phyloP scores from a whole-genome alignment of 768 basidiomycete genomes.

The button mushroom (Agaricus bisporus) region DNA sequence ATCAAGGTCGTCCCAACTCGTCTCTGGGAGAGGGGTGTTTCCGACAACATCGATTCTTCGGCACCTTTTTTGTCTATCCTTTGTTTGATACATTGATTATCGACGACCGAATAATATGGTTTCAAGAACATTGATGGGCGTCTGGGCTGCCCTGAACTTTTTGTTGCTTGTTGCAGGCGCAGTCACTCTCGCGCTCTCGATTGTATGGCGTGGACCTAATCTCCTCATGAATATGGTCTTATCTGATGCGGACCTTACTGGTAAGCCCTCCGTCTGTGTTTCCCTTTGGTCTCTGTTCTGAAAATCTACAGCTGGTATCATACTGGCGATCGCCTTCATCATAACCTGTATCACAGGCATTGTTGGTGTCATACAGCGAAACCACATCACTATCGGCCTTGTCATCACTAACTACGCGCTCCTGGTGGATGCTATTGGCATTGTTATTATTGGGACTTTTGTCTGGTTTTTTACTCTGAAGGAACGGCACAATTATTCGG shows the following conservation, averaged over 20 bases:
- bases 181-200: conserved; percentile 58
- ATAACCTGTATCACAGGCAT: conserved; percentile 68
- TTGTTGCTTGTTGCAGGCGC: conserved; percentile 66
- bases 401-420: conserved; percentile 74
- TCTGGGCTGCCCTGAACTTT: conserved; percentile 70
- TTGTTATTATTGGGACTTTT: conserved; percentile 60
- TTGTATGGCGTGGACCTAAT: conserved; percentile 65
- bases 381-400: conserved; percentile 63
- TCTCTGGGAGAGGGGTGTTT: conserved; percentile 46
- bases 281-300: not conserved
- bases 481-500: conserved; percentile 63
- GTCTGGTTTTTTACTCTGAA: conserved; percentile 81
- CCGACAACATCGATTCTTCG: conserved; percentile 13
- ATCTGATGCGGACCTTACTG: conserved; percentile 46
- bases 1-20: conserved; percentile 17
- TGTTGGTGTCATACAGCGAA: conserved; percentile 62
- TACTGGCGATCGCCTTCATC: conserved; percentile 61
- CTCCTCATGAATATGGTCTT: conserved; percentile 73
- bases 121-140: conserved; percentile 61
- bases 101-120: conserved; percentile 45
- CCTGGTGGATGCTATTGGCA: conserved; percentile 52
- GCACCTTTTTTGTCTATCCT: conserved; percentile 8
- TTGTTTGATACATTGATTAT: conserved; percentile 9
- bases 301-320: conserved; percentile 52
- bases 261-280: conserved; percentile 30